Conservation (phyloP, 805 yeast genomes). For the Saccharomycopsis vini region DNA sequence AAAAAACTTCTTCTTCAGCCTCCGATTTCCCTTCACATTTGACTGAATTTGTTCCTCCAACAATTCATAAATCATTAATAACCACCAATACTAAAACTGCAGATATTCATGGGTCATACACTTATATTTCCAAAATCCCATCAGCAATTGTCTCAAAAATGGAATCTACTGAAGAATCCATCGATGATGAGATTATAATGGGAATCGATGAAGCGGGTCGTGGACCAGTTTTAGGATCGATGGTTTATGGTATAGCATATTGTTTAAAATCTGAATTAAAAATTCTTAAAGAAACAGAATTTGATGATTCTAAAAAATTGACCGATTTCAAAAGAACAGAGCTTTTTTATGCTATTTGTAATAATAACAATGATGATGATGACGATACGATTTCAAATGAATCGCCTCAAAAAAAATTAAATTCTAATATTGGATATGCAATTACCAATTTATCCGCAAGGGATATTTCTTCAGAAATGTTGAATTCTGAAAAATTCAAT, state of each 20-base stretch:
- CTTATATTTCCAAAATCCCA: constrained; percentile 17
- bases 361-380: constrained; percentile 28
- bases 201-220: constrained; percentile 99
- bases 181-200: constrained; percentile 29
- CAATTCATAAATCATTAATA: background rate
- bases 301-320: constrained; percentile 88
- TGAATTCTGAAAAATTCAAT: constrained; percentile 40
- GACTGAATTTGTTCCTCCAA: constrained; percentile 6
- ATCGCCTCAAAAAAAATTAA: constrained; percentile 23
- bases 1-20: too few relatives aligned
- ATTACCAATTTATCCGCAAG: constrained; percentile 76
- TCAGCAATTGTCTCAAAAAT: too few relatives aligned
- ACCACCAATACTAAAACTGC: background rate
- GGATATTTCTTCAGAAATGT: constrained; percentile 87
- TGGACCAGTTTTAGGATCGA: constrained; percentile 96
- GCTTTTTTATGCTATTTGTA: constrained; percentile 52
- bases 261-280: constrained; percentile 45
- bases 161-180: background rate
- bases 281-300: constrained; percentile 51
- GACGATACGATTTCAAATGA: background rate
- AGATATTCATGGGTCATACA: constrained; percentile 15
- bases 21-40: constrained; percentile 5
- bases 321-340: constrained; percentile 61
- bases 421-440: constrained; percentile 72
- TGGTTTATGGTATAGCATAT: constrained; percentile 91